phyloP scores from a whole-genome alignment of 179 eudicot species.

The Nepenthes alata region DNA sequence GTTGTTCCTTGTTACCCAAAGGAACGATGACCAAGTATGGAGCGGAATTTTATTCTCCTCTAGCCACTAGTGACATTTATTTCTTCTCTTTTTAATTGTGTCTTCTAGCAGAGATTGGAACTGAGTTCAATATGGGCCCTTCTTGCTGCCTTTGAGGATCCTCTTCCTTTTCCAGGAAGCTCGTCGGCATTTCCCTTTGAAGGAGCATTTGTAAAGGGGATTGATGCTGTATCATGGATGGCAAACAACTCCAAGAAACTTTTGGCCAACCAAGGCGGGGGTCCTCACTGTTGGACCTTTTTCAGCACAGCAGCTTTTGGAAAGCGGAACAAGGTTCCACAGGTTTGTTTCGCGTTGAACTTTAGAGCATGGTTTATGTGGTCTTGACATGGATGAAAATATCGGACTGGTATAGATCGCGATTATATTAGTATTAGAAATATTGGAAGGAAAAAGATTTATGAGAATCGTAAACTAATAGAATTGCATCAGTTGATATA shows the following conservation, averaged over 20 bases:
- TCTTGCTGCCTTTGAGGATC: conserved; percentile 89
- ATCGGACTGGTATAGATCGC: too few relatives aligned
- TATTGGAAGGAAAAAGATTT: too few relatives aligned
- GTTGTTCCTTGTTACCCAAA: neutral
- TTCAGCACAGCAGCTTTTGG: conserved; percentile 79
- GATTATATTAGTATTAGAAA: too few relatives aligned
- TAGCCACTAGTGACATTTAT: neutral
- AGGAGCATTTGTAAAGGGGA: conserved; percentile 87
- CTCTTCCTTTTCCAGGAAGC: conserved; percentile 55
- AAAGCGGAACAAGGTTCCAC: conserved; percentile 86
- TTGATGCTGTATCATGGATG: conserved; percentile 92
- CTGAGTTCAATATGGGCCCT: conserved; percentile 95
- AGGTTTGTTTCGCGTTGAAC: conserved; percentile 35
- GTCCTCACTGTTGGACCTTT: conserved; percentile 87
- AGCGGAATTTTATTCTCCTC: conserved; percentile 1
- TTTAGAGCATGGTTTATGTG: neutral
- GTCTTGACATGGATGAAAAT: neutral
- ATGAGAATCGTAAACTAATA: too few relatives aligned
- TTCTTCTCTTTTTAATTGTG: neutral
- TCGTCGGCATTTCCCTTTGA: conserved; percentile 43
- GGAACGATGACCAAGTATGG: neutral
- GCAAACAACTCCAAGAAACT: conserved; percentile 72
- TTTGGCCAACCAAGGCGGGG: conserved; percentile 21
- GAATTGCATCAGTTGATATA: too few relatives aligned
- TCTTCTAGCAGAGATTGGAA: conserved; percentile 52